A percentile compares a stretch with the other conserved stretches of the same genome.
Evolutionary conservation across 1,284 basidiomycete genomes (phyloP).

Genomic region (Blastosporella zonata): DNA sequence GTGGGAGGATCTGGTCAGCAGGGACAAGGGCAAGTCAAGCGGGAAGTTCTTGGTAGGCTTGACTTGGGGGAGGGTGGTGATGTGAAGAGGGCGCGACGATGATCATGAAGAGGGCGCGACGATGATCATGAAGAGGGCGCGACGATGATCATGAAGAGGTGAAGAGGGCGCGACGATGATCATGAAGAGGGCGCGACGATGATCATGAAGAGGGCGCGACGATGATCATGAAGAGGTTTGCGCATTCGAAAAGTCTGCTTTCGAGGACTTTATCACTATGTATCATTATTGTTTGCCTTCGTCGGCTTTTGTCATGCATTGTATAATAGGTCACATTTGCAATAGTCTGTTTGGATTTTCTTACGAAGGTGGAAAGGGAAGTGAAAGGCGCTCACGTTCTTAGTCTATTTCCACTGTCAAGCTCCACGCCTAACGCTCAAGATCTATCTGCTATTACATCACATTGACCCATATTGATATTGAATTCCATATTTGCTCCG

Average conservation of each 20-base stretch:
- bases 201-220: conserved; percentile 44
- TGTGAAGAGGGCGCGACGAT: conserved; percentile 40
- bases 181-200: neutral
- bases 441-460: too few relatives aligned
- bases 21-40: conserved; percentile 27
- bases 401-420: too few relatives aligned
- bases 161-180: conserved; percentile 37
- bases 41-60: conserved; percentile 38
- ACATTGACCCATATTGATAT: too few relatives aligned
- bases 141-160: conserved; percentile 32
- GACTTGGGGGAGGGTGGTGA: conserved; percentile 44
- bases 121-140: conserved; percentile 38
- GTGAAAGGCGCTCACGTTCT: too few relatives aligned
- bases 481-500: too few relatives aligned
- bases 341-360: too few relatives aligned
- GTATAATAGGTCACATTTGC: conserved; percentile 1
- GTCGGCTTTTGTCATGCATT: conserved; percentile 4
- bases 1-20: conserved; percentile 26
- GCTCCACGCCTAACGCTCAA: too few relatives aligned
- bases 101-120: conserved; percentile 14
- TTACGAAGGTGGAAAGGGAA: too few relatives aligned
- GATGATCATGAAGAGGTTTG: conserved; percentile 5
- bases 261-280: neutral
- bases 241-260: neutral
- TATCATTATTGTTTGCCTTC: conserved; percentile 10